These are phyloP conservation scores for Gigaspora rosea DNA, from an alignment of 192 early-diverging fungal species.

Conservation along the genomic window DNA sequence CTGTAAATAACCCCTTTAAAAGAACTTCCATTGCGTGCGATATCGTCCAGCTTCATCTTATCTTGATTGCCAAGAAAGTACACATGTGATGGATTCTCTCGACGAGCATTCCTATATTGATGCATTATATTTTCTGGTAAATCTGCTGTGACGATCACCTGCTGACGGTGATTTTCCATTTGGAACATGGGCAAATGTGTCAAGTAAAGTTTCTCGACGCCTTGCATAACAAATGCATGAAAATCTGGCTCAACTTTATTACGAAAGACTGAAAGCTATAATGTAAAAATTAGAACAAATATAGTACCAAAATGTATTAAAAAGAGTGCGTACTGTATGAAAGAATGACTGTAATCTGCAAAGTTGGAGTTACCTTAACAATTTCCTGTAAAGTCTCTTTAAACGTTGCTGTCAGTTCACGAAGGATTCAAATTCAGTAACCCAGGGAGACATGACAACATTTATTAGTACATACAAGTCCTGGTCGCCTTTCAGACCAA, in stretches of 20 bases:
- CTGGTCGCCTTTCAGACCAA: not conserved
- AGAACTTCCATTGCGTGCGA: not conserved
- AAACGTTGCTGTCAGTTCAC: not conserved
- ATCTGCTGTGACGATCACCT: constrained; percentile 1
- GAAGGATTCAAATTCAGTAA: not conserved
- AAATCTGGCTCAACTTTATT: not conserved
- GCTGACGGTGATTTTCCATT: constrained; percentile 15
- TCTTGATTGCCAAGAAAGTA: not conserved
- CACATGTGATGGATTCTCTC: not conserved
- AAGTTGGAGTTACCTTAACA: not conserved
- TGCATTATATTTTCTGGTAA: not conserved
- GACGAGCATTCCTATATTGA: not conserved
- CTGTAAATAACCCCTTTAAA: constrained; percentile 3
- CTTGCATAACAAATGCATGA: not conserved
- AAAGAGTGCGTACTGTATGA: too few relatives aligned
- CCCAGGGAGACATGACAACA: constrained; percentile 7
- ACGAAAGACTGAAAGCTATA: not conserved
- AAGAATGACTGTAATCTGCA: too few relatives aligned
- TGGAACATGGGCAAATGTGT: constrained; percentile 1
- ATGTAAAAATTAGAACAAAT: not conserved
- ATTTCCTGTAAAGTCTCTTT: not conserved
- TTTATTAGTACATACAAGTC: not conserved
- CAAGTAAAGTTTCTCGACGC: not conserved
- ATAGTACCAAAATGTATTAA: not conserved
- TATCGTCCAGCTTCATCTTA: constrained; percentile 3